Evolutionary conservation across 2,329 filamentous ascomycete genomes (phyloP), one percentile per base, ranked within the genome.

Genomic region (Chaetothyriales sp.): DNA sequence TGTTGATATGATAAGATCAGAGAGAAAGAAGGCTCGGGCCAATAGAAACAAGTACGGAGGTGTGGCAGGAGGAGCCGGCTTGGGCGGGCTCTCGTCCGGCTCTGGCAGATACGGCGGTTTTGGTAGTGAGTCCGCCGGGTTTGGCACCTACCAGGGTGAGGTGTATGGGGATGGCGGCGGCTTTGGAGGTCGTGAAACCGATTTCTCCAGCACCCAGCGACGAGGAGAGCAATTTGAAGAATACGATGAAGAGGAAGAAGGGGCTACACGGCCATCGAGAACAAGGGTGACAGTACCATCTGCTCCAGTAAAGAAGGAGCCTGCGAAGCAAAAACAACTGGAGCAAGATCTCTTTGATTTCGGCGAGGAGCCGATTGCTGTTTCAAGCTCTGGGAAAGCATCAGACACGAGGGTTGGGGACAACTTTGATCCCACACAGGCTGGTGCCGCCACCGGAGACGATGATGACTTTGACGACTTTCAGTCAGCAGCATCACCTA

Each of bases 391-490:
- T 66, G 57, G 67, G 56, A 69, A 70, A 55, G 61, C 67, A 45
- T 62, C 70, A 52, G 63, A 68, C 18, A 62, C 67, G 20, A 60
- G 67, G 18, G 43, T 15, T 19, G 67, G 66, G 18, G 49, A 69
- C 56, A 67, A 68, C 50, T 68, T 72, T 57, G 69, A 67, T 42
- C 10, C 32, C 32, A 65, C 67, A 47, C 64, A 70, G 55, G 48
- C 76, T 8, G 71, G 69, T 46, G 39, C 65, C 15, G 67, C 68
- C 26, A 72, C 72, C 43, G 80, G 79, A 48, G 83, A 86, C 55
- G 90, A 95, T 57, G 89, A 95, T 59, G 92, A 95, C 56, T 96
- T 96, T 63, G 92, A 96, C 64, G 92, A 98, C 64, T 96, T 96
- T 74, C 87, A 95, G 67, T 94, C 88, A 18, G 90, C 90, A 12